Evolutionary conservation across 305 asterid species (phyloP).

Genomic region (Galium porrigens): DNA sequence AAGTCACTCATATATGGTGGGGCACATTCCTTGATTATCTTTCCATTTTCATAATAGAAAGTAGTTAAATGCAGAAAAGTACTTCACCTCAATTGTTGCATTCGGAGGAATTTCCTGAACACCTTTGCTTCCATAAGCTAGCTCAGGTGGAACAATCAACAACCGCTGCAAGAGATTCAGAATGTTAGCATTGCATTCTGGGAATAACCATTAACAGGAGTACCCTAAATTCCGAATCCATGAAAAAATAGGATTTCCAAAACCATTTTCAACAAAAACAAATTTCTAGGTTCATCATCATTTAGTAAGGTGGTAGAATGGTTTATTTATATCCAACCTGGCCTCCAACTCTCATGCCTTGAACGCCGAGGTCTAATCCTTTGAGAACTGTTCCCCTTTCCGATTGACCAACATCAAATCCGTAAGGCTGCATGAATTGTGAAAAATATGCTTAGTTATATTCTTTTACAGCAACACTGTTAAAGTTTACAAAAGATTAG

Average conservation of each 20-base stretch:
- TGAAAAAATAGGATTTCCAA: background rate
- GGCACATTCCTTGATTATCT: background rate
- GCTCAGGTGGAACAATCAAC: conserved; percentile 82
- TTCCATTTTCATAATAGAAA: background rate
- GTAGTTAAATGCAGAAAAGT: background rate
- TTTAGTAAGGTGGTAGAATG: background rate
- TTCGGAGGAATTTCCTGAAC: conserved; percentile 97
- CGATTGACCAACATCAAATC: conserved; percentile 85
- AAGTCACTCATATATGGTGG: background rate
- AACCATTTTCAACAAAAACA: background rate
- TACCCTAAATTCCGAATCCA: background rate
- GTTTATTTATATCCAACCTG: conserved; percentile 39
- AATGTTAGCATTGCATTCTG: conserved; percentile 7
- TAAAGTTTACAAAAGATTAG: background rate
- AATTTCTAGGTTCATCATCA: background rate
- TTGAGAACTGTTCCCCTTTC: conserved; percentile 73
- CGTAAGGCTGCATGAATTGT: conserved; percentile 55
- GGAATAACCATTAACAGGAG: background rate
- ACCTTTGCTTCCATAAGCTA: conserved; percentile 89
- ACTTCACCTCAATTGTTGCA: conserved; percentile 77
- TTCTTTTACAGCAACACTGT: background rate
- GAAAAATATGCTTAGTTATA: conserved; percentile 9
- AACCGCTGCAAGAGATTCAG: conserved; percentile 42
- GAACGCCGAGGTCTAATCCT: conserved; percentile 85
- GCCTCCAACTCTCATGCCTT: conserved; percentile 96